phyloP scores from a whole-genome alignment of 495 filamentous ascomycete species.

The Tetracladium marchalianum region DNA sequence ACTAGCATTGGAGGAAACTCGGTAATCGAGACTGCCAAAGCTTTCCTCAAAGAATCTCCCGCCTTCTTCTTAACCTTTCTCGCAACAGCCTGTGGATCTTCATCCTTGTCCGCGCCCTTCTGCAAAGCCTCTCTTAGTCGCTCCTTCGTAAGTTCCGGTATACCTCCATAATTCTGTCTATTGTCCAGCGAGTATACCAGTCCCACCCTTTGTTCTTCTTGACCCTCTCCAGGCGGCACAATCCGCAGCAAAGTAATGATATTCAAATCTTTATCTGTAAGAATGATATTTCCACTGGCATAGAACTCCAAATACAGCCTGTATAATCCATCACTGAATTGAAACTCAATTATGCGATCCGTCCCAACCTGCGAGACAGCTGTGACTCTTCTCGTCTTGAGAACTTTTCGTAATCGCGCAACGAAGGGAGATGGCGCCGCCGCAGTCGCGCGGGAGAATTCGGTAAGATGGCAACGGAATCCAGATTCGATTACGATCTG shows the following conservation, averaged over 20 bases:
- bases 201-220: conserved; percentile 68
- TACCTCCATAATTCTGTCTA: conserved; percentile 69
- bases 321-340: conserved; percentile 86
- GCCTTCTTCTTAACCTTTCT: conserved; percentile 71
- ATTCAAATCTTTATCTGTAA: conserved; percentile 72
- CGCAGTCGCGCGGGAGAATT: conserved; percentile 77
- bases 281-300: conserved; percentile 86
- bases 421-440: conserved; percentile 78
- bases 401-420: conserved; percentile 67
- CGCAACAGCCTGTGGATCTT: conserved; percentile 26
- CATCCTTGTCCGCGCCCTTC: conserved; percentile 46
- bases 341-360: conserved; percentile 84
- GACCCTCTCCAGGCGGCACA: conserved; percentile 61
- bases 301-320: conserved; percentile 91
- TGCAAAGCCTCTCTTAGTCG: conserved; percentile 60
- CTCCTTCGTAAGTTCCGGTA: conserved; percentile 63
- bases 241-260: conserved; percentile 73
- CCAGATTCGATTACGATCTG: conserved; percentile 90
- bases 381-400: conserved; percentile 80
- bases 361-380: conserved; percentile 77
- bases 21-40: conserved; percentile 69
- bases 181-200: conserved; percentile 69
- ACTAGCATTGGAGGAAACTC: conserved; percentile 81
- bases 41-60: conserved; percentile 64
- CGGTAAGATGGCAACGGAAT: conserved; percentile 90